Base-by-base conservation (phyloP, 23 red algal genomes). In the Gracilaria caudata region DNA sequence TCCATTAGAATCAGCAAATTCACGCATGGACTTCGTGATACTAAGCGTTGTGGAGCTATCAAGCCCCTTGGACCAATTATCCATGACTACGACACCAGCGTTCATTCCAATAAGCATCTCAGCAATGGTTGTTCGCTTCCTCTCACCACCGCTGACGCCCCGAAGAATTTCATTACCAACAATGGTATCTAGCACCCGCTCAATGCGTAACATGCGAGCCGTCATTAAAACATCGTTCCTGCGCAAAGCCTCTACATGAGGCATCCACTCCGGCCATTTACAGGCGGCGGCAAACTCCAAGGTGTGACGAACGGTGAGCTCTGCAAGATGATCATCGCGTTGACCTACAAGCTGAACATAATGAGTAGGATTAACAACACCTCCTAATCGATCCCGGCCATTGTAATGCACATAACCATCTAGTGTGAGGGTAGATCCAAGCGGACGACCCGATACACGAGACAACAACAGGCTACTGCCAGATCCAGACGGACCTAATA, bases 41-140 rank as follows among this genome's bases (percentile, higher is more conserved):
- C 87, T 85, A 43, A 98, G 78, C 17, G 92, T 94, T 11, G 93
- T 93, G 64, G 80, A 81, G 21, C 82, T 86, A 72, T 98, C 96
- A 37, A 98, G 84, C 7, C 96, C 96, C 36, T 90, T 86, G 12
- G 63, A 93, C 86, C 86, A 95, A 38, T 93, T 83, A 70, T 98
- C 96, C 78, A 98, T 78, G 25, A 92, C 59, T 5, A 98, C 29
- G 21, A 71, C 51, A 33, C 84, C 78, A 17, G 88, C 79, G 49
- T 78, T 77, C 5, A 78, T 53, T 36, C 79, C 94, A 33, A 93
- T 51, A 28, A 78, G 66, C 92, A 95, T 98, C 56, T 98, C 96
- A 32, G 79, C 96, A 66, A 98, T 95, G 2, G 92, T 98, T 8
- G 94, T 92, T 20, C 96, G 64, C 92, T 98, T 98, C 92, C 84